Conservation (phyloP, 129 eudicot genomes). For the Flaveria ramosissima region DNA sequence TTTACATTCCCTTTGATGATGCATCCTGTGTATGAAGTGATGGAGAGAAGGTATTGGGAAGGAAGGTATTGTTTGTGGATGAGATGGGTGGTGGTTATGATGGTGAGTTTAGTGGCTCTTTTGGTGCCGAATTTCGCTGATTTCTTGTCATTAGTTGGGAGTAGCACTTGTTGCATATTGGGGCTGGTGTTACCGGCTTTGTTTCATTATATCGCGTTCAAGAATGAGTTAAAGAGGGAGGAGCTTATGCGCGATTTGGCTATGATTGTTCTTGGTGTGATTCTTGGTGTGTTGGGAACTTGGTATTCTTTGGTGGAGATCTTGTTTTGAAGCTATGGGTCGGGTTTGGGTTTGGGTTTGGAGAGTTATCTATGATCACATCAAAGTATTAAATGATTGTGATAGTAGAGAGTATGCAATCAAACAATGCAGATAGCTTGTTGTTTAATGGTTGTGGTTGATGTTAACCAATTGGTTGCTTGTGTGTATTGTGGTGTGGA, state of each 20-base stretch:
- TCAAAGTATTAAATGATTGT: conserved; percentile 18
- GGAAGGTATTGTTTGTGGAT: conserved; percentile 62
- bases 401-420: conserved; percentile 17
- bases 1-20: conserved; percentile 69
- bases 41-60: conserved; percentile 59
- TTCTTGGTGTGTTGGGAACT: conserved; percentile 61
- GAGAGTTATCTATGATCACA: conserved; percentile 21
- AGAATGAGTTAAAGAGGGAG: conserved; percentile 41
- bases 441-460: conserved; percentile 15
- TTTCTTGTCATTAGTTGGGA: conserved; percentile 63
- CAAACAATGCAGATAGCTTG: neutral
- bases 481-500: neutral
- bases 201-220: conserved; percentile 53
- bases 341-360: neutral
- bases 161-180: conserved; percentile 57
- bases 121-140: conserved; percentile 65
- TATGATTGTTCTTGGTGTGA: conserved; percentile 48
- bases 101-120: conserved; percentile 54
- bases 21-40: conserved; percentile 70
- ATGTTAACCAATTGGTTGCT: conserved; percentile 1
- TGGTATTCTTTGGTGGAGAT: conserved; percentile 55
- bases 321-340: conserved; percentile 23
- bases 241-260: conserved; percentile 38
- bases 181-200: conserved; percentile 64
- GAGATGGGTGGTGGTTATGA: conserved; percentile 59